Evolutionary conservation across 306 rosid genomes (phyloP).

Genomic region (Cicer arietinum): DNA sequence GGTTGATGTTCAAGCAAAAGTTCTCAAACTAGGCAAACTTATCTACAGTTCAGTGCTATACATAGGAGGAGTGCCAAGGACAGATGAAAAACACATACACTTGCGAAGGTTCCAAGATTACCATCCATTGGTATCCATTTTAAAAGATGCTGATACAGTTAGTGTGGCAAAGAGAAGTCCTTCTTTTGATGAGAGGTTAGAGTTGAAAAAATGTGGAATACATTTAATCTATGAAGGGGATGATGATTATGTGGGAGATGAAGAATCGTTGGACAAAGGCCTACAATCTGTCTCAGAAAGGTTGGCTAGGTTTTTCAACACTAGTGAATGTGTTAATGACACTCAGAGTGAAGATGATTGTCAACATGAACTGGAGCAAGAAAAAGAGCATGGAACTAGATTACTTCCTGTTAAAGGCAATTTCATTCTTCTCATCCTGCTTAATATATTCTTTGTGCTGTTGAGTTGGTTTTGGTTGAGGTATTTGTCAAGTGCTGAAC

Average conservation of each 20-base stretch:
- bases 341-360: slow-evolving; percentile 13
- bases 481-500: neutral
- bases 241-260: slow-evolving; percentile 69
- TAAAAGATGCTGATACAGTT: slow-evolving; percentile 56
- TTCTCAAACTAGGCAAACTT: slow-evolving; percentile 48
- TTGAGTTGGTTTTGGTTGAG: slow-evolving; percentile 33
- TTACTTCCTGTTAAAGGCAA: neutral
- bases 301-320: slow-evolving; percentile 53
- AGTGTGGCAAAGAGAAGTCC: slow-evolving; percentile 44
- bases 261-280: slow-evolving; percentile 46
- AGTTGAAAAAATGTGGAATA: slow-evolving; percentile 58
- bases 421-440: neutral
- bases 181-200: slow-evolving; percentile 52
- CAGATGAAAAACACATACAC: slow-evolving; percentile 57
- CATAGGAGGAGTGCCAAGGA: slow-evolving; percentile 58
- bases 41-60: slow-evolving; percentile 36
- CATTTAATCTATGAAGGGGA: slow-evolving; percentile 63
- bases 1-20: slow-evolving; percentile 52
- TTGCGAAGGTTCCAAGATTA: slow-evolving; percentile 51
- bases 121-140: slow-evolving; percentile 40
- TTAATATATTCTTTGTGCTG: neutral
- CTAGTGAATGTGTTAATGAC: slow-evolving; percentile 29
- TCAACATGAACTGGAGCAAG: neutral
- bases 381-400: slow-evolving; percentile 1
- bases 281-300: slow-evolving; percentile 63